Percentiles rank a stretch among this genome's conserved stretches.
Evolutionary conservation across 805 yeast genomes (phyloP).

Genomic region (Starmerella sp.): DNA sequence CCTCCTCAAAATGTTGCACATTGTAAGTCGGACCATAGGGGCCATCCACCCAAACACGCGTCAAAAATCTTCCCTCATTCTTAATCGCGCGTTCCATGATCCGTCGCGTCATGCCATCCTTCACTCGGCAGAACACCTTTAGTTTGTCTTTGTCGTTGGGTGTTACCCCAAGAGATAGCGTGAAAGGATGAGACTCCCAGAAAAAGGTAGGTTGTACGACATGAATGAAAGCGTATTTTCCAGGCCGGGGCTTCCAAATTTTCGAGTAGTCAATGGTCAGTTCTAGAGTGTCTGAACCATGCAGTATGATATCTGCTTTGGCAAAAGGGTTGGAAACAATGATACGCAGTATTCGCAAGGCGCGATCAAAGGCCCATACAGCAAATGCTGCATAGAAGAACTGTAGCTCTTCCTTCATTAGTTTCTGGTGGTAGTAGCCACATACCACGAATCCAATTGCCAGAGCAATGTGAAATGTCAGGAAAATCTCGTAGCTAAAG

Average conservation of each 20-base stretch:
- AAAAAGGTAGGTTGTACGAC: slow-evolving; percentile 28
- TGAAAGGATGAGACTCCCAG: slow-evolving; percentile 69
- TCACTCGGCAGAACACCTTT: slow-evolving; percentile 22
- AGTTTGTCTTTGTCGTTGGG: slow-evolving; percentile 10
- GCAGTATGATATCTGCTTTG: background rate
- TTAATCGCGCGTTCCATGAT: slow-evolving; percentile 29
- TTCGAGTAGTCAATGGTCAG: slow-evolving; percentile 31
- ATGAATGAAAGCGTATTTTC: slow-evolving; percentile 45
- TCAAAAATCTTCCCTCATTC: slow-evolving; percentile 24
- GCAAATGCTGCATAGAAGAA: slow-evolving; percentile 44
- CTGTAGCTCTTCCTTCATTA: slow-evolving; percentile 36
- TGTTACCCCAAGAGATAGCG: slow-evolving; percentile 24
- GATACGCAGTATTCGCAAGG: slow-evolving; percentile 44
- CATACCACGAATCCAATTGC: slow-evolving; percentile 42
- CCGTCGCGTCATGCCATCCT: slow-evolving; percentile 45
- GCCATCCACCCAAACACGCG: slow-evolving; percentile 43
- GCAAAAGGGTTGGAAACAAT: background rate
- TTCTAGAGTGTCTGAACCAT: slow-evolving; percentile 18
- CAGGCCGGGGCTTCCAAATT: slow-evolving; percentile 41
- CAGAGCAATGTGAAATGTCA: slow-evolving; percentile 44
- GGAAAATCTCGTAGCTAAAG: slow-evolving; percentile 47
- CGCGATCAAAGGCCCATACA: slow-evolving; percentile 59
- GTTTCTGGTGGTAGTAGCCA: slow-evolving; percentile 48
- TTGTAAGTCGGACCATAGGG: slow-evolving; percentile 45
- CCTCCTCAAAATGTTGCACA: slow-evolving; percentile 31